These are phyloP conservation scores for Metschnikowia corniflorae DNA, from an alignment of 805 yeast genomes.

Conservation along the genomic window DNA sequence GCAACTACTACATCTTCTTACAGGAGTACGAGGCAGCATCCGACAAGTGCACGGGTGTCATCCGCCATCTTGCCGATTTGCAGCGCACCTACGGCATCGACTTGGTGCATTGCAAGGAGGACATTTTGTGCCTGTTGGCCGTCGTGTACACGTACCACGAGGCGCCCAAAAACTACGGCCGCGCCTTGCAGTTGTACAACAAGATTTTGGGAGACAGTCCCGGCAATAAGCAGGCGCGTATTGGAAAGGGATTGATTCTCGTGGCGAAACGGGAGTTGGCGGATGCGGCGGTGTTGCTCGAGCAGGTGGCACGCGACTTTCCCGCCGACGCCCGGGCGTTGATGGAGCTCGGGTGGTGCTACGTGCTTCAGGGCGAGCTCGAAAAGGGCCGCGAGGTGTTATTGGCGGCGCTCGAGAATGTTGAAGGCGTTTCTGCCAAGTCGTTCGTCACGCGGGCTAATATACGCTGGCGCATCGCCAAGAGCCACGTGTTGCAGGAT, in stretches of 20 bases:
- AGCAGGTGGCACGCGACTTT: slow-evolving; percentile 43
- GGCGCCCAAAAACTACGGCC: slow-evolving; percentile 80
- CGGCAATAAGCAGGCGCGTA: slow-evolving; percentile 54
- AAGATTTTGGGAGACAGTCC: slow-evolving; percentile 44
- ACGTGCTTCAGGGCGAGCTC: slow-evolving; percentile 49
- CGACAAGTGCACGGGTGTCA: slow-evolving; percentile 56
- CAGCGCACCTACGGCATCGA: slow-evolving; percentile 45
- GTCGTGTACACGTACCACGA: slow-evolving; percentile 78
- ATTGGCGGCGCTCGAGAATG: slow-evolving; percentile 36
- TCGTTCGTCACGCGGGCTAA: slow-evolving; percentile 56
- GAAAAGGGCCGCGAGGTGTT: slow-evolving; percentile 52
- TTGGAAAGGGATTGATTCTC: slow-evolving; percentile 79
- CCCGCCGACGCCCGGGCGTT: slow-evolving; percentile 59
- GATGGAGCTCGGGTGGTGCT: slow-evolving; percentile 77
- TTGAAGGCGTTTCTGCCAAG: slow-evolving; percentile 50
- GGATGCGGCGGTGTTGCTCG: slow-evolving; percentile 53
- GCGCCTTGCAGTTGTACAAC: slow-evolving; percentile 72
- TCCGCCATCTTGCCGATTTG: slow-evolving; percentile 49
- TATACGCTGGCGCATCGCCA: slow-evolving; percentile 71
- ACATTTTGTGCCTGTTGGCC: slow-evolving; percentile 64
- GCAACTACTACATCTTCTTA: slow-evolving; percentile 54
- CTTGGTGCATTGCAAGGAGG: slow-evolving; percentile 51
- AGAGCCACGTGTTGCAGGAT: slow-evolving; percentile 46
- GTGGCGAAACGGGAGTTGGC: slow-evolving; percentile 59
- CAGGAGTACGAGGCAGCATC: slow-evolving; percentile 65